Base-by-base conservation (phyloP, 805 yeast genomes). In the Suhomyces xylopsoci region DNA sequence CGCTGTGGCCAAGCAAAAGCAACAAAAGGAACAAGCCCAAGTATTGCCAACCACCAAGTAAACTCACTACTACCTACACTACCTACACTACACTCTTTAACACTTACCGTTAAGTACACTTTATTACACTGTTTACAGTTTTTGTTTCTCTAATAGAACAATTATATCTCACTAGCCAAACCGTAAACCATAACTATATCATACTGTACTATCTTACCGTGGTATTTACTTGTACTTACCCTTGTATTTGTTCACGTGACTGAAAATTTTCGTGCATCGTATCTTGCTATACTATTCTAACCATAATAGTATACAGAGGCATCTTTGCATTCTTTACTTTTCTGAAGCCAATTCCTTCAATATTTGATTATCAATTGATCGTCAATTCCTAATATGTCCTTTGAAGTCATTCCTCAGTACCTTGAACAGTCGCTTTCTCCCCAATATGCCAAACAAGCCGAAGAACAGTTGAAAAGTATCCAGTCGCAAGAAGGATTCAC, bases 1-100 rank as follows among this genome's bases (percentile, higher is more conserved):
- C 72, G 93, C 97, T 55, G 88, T 89, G 59, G 97, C 98, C 58
- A 94, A 92, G 79, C 90, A 92, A 78, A 87, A 86, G 80, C 96
- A 92, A 77, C 81, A 79, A 67, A 83, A 79, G 69, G 74, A 67
- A 47, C 52, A 48, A 36, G 52, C 57, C 20, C 41, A 36, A 20
- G 43, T 42, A 20, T 52, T 51, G 48, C 50, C 54, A 44, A 44
- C 50, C 22, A 19, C 51, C 19, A 53, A 50, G 49, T 47, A 51
- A 50, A 34, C 22, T 15, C 22, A 20, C 22, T 20, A 20, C 22
- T 20, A 15, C 20, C n/a, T n/a, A n/a, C n/a, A n/a, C n/a, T n/a
- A n/a, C n/a, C n/a, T 7, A 34, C 38, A 15, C 17, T 6, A 4
- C 25, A 22, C 3, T 26, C 7, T 10, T 9, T 3, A 9, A 26